Evolutionary conservation across 225 moss, liverwort and hornwort species (phyloP).

Genomic region (Neckera pumila): DNA sequence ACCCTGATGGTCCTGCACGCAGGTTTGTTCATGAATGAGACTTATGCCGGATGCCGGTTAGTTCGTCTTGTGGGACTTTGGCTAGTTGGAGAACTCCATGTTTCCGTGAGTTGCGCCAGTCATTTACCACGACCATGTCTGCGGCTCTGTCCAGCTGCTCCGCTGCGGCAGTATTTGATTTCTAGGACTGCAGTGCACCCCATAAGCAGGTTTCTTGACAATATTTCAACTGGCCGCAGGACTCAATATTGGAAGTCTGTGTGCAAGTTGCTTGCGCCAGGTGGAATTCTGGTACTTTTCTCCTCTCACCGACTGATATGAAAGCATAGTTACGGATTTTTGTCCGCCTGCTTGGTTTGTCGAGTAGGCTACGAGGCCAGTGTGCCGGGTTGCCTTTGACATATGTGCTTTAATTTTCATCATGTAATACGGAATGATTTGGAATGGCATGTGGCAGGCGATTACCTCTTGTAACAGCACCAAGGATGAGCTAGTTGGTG

Average conservation of each 20-base stretch:
- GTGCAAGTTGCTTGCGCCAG: slow-evolving; percentile 31
- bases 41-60: not conserved
- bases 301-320: not conserved
- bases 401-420: not conserved
- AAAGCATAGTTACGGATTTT: not conserved
- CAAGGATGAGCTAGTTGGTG: slow-evolving; percentile 85
- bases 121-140: not conserved
- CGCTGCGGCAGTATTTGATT: not conserved
- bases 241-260: slow-evolving; percentile 48
- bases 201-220: not conserved
- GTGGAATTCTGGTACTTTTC: slow-evolving; percentile 41
- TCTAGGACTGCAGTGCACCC: not conserved
- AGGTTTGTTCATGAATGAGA: slow-evolving; percentile 29
- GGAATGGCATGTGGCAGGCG: slow-evolving; percentile 29
- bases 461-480: slow-evolving; percentile 89
- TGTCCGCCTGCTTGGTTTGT: not conserved
- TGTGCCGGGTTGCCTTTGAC: not conserved
- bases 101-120: not conserved
- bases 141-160: not conserved
- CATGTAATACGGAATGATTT: not conserved
- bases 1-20: slow-evolving; percentile 78
- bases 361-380: not conserved
- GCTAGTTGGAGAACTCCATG: not conserved
- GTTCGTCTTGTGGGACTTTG: not conserved
- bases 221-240: slow-evolving; percentile 13